Evolutionary conservation across 768 basidiomycete genomes (phyloP).

Genomic region (Lactarius pseudohatsudake): DNA sequence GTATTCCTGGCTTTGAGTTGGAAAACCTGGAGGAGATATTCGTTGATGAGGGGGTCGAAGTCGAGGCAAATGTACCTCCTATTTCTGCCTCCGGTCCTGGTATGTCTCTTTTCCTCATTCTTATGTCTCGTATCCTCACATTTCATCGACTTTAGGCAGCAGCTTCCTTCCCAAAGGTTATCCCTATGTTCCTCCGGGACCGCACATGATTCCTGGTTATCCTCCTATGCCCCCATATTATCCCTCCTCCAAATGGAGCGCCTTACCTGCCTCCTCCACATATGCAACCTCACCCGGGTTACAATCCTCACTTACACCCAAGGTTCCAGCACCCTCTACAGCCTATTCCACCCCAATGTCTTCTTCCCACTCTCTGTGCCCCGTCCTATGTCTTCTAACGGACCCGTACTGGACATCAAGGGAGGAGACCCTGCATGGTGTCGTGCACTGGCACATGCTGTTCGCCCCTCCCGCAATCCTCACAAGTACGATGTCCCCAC

Average conservation of each 20-base stretch:
- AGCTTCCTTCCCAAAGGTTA: constrained; percentile 37
- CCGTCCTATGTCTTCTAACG: constrained; percentile 33
- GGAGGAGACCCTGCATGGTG: constrained; percentile 63
- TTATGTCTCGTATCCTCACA: constrained; percentile 30
- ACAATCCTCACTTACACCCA: no score
- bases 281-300: no score
- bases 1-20: no score
- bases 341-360: constrained; percentile 39
- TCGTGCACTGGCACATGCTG: no score
- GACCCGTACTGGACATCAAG: constrained; percentile 46
- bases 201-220: constrained; percentile 46
- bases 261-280: constrained; percentile 37
- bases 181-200: constrained; percentile 39
- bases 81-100: constrained; percentile 30
- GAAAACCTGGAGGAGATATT: no score
- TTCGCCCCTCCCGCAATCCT: no score
- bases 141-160: constrained; percentile 27
- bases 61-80: constrained; percentile 31
- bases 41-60: not conserved
- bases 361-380: constrained; percentile 39
- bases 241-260: constrained; percentile 35
- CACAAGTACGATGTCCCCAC: no score
- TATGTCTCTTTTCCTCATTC: constrained; percentile 28
- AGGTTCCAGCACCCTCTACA: constrained; percentile 44
- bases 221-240: constrained; percentile 49